Evolutionary conservation across 164 flowering plant species (phyloP).

Genomic region (Macadamia integrifolia): DNA sequence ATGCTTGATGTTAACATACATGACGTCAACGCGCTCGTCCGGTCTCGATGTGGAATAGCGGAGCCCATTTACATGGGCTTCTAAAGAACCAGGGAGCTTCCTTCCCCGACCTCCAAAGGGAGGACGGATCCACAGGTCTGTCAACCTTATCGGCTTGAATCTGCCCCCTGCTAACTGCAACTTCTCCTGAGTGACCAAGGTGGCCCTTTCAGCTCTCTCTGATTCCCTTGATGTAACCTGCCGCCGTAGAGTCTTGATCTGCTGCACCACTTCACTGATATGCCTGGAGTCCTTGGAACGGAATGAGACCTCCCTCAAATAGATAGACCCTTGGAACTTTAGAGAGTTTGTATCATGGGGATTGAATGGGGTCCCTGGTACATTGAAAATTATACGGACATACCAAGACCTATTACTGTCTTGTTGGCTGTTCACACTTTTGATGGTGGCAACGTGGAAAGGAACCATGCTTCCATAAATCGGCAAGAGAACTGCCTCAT

Average conservation of each 20-base stretch:
- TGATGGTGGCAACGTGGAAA: slow-evolving; percentile 69
- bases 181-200: slow-evolving; percentile 79
- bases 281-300: slow-evolving; percentile 84
- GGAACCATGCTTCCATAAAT: slow-evolving; percentile 79
- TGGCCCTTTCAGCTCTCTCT: slow-evolving; percentile 83
- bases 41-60: slow-evolving; percentile 46
- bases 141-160: slow-evolving; percentile 58
- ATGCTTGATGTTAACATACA: slow-evolving; percentile 59
- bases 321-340: slow-evolving; percentile 59
- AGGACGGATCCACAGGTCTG: slow-evolving; percentile 79
- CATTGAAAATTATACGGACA: slow-evolving; percentile 69
- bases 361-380: slow-evolving; percentile 68
- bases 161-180: slow-evolving; percentile 53
- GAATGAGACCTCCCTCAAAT: slow-evolving; percentile 75
- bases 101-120: slow-evolving; percentile 65
- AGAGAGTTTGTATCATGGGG: slow-evolving; percentile 54
- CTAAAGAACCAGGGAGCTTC: slow-evolving; percentile 49
- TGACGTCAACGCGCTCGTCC: slow-evolving; percentile 60
- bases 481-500: slow-evolving; percentile 72
- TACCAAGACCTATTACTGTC: slow-evolving; percentile 58
- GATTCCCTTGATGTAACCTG: slow-evolving; percentile 74
- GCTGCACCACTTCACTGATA: slow-evolving; percentile 70
- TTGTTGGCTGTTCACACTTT: slow-evolving; percentile 68
- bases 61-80: slow-evolving; percentile 59
- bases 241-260: slow-evolving; percentile 66